phyloP scores from a whole-genome alignment of 495 filamentous ascomycete species.

The Xylaria flabelliformis region DNA sequence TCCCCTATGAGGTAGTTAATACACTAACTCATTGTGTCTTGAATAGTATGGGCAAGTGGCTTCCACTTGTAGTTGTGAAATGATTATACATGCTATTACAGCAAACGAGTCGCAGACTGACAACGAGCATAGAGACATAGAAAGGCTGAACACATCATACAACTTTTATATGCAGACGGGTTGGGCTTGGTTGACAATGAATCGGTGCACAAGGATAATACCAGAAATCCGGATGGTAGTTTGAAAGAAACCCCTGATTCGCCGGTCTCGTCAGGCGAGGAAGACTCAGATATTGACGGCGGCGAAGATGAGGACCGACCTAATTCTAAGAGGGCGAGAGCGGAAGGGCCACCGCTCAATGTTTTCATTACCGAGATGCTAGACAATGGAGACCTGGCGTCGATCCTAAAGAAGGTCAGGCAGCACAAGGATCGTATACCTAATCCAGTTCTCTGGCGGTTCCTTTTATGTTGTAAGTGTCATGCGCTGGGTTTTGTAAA shows the following conservation, averaged over 20 bases:
- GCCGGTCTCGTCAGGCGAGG: background rate
- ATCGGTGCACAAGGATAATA: background rate
- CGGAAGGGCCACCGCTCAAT: background rate
- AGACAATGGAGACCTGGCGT: slow-evolving; percentile 13
- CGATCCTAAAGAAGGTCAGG: slow-evolving; percentile 2
- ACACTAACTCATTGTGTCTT: background rate
- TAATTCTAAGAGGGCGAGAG: background rate
- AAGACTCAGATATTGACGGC: background rate
- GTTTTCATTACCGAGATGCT: slow-evolving; percentile 20
- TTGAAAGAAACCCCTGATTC: background rate
- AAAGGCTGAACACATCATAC: slow-evolving; percentile 13
- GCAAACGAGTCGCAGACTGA: background rate
- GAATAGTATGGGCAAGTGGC: slow-evolving; percentile 13
- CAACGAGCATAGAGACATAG: background rate
- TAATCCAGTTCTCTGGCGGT: slow-evolving; percentile 16
- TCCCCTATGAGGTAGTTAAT: background rate
- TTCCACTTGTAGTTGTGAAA: background rate
- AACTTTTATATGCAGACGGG: background rate
- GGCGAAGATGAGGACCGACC: background rate
- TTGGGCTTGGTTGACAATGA: background rate
- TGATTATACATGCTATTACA: background rate
- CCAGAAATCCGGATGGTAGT: background rate
- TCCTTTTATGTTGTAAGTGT: slow-evolving; percentile 19
- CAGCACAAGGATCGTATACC: background rate
- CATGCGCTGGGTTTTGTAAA: too few species aligned